These are phyloP conservation scores for Amanita jacksonii DNA, from an alignment of 768 basidiomycete species.

Conservation along the genomic window DNA sequence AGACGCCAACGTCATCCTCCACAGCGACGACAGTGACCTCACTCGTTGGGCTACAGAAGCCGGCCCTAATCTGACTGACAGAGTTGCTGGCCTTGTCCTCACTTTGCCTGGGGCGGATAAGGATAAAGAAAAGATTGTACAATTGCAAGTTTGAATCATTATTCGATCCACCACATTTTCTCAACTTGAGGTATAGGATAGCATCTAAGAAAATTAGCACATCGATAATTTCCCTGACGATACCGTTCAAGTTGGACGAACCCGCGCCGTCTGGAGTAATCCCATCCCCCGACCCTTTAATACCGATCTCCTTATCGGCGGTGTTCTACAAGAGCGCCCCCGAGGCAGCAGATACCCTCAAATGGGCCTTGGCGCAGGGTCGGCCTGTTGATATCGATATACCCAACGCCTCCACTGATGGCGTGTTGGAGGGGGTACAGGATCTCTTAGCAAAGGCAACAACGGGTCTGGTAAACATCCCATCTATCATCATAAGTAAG, in stretches of 20 bases:
- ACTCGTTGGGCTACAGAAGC: slow-evolving; percentile 45
- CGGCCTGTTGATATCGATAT: slow-evolving; percentile 67
- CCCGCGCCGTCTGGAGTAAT: slow-evolving; percentile 30
- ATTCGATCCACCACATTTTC: background rate
- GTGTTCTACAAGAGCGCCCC: slow-evolving; percentile 42
- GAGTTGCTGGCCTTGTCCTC: slow-evolving; percentile 49
- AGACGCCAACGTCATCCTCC: slow-evolving; percentile 55
- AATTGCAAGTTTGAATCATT: slow-evolving; percentile 31
- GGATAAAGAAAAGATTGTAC: slow-evolving; percentile 32
- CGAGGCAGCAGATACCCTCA: slow-evolving; percentile 43
- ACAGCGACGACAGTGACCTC: slow-evolving; percentile 29
- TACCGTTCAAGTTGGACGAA: slow-evolving; percentile 53
- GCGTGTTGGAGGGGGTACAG: slow-evolving; percentile 54
- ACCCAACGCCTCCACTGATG: slow-evolving; percentile 41
- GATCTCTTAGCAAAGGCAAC: slow-evolving; percentile 62
- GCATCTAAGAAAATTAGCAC: background rate
- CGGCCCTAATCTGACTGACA: slow-evolving; percentile 33
- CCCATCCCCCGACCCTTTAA: slow-evolving; percentile 26
- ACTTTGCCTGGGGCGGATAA: slow-evolving; percentile 35
- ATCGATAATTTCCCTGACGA: slow-evolving; percentile 46
- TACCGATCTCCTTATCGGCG: slow-evolving; percentile 47
- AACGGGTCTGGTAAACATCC: slow-evolving; percentile 30
- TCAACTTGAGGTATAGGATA: slow-evolving; percentile 2
- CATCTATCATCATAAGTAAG: slow-evolving; percentile 63
- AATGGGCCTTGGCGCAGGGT: slow-evolving; percentile 56